These are phyloP conservation scores for Taxawa tesnikishii DNA, from an alignment of 2,329 filamentous ascomycete genomes.

Conservation along the genomic window DNA sequence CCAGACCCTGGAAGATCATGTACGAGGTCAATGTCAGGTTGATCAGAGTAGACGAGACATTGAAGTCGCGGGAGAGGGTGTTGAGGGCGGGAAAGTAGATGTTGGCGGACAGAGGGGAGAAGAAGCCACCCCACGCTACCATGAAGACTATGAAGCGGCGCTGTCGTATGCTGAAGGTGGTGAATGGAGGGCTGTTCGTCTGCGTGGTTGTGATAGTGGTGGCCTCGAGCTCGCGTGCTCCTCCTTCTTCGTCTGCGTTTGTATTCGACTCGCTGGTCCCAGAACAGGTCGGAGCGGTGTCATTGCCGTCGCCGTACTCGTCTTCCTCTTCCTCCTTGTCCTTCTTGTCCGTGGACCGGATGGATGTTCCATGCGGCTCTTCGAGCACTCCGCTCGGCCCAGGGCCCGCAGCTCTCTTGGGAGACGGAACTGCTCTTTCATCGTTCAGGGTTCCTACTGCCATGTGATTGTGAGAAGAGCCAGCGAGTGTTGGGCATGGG, in stretches of 20 bases:
- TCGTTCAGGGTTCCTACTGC: too few relatives aligned
- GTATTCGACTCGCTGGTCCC: too few relatives aligned
- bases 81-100: constrained; percentile 27
- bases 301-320: too few relatives aligned
- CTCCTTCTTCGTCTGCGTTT: too few relatives aligned
- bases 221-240: not conserved
- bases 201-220: constrained; percentile 1
- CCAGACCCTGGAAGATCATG: constrained; percentile 34
- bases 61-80: constrained; percentile 7
- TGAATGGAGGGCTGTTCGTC: constrained; percentile 13
- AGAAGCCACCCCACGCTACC: constrained; percentile 37
- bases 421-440: too few relatives aligned
- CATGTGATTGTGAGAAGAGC: too few relatives aligned
- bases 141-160: constrained; percentile 38
- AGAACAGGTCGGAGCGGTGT: too few relatives aligned
- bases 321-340: not conserved
- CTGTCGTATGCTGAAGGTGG: constrained; percentile 24
- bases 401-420: too few relatives aligned
- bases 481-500: too few relatives aligned
- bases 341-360: too few relatives aligned
- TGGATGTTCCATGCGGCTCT: too few relatives aligned
- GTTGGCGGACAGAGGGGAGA: constrained; percentile 40
- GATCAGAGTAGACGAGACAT: constrained; percentile 7
- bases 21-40: constrained; percentile 12
- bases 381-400: too few relatives aligned